These are phyloP conservation scores for Hymenoscyphus occultus DNA, from an alignment of 2,329 filamentous ascomycete genomes.

Conservation along the genomic window DNA sequence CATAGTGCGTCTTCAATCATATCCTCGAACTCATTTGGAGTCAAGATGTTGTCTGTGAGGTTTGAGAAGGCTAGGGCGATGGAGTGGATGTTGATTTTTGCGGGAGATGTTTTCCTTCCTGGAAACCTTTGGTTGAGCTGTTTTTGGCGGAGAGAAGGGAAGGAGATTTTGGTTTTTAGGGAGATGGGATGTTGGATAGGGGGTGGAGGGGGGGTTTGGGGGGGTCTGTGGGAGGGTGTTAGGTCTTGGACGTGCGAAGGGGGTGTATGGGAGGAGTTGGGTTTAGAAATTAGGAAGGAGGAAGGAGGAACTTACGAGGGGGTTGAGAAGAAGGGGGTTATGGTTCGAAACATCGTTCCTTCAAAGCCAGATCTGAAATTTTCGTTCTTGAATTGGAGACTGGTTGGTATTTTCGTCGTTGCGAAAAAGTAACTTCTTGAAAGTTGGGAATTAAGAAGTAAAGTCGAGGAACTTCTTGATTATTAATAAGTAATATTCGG, in stretches of 20 bases:
- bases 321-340: neutral
- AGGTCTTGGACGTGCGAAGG: neutral
- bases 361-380: neutral
- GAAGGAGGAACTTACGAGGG: neutral
- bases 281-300: neutral
- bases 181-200: neutral
- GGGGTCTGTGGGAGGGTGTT: neutral
- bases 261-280: neutral
- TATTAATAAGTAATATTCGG: neutral
- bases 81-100: neutral
- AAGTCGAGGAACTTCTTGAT: too few species aligned
- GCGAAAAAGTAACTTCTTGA: neutral
- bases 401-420: neutral
- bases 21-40: neutral
- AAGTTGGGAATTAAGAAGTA: too few species aligned
- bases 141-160: neutral
- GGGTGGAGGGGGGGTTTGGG: neutral
- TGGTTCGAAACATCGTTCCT: neutral
- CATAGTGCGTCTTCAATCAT: neutral
- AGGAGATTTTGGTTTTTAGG: neutral
- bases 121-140: neutral
- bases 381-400: neutral
- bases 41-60: neutral
- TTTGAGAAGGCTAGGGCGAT: neutral
- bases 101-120: neutral